These are phyloP conservation scores for Tylopilus sp. DNA, from an alignment of 1,284 basidiomycete genomes.

Conservation along the genomic window DNA sequence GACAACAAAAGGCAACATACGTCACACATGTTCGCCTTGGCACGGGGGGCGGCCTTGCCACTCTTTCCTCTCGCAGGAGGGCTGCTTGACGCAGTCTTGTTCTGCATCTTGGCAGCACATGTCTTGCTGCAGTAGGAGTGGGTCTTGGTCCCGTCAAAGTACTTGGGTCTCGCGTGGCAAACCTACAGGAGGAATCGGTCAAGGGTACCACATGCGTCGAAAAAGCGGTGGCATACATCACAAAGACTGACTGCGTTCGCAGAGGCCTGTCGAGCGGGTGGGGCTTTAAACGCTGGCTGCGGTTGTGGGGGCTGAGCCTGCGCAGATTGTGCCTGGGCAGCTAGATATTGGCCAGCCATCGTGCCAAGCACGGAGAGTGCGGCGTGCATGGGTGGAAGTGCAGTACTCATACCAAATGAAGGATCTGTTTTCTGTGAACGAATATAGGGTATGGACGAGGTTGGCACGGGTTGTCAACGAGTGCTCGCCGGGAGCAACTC, in stretches of 20 bases:
- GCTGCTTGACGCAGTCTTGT: constrained; percentile 15
- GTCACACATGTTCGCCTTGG: constrained; percentile 30
- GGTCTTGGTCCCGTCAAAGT: constrained; percentile 36
- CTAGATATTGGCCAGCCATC: constrained; percentile 45
- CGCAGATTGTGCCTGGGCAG: constrained; percentile 29
- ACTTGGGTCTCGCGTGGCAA: constrained; percentile 52
- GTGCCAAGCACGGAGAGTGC: constrained; percentile 50
- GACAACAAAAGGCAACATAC: constrained; percentile 19
- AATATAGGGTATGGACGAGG: constrained; percentile 10
- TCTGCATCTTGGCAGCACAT: constrained; percentile 34
- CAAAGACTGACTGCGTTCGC: constrained; percentile 25
- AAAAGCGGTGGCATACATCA: constrained; percentile 23
- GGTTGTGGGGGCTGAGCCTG: constrained; percentile 24
- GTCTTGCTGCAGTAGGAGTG: constrained; percentile 38
- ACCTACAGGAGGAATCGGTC: constrained; percentile 23
- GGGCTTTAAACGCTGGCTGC: constrained; percentile 22
- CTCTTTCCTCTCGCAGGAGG: constrained; percentile 23
- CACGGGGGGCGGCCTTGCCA: constrained; percentile 20
- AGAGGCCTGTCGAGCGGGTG: constrained; percentile 27
- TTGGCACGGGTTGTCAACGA: constrained; percentile 1
- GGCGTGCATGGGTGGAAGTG: constrained; percentile 42
- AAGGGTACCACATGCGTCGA: constrained; percentile 4
- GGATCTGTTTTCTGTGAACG: constrained; percentile 7
- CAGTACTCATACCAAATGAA: constrained; percentile 35
- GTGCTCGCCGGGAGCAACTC: constrained; percentile 32